phyloP scores from a whole-genome alignment of 164 flowering plant species.

The Kingdonia uniflora region DNA sequence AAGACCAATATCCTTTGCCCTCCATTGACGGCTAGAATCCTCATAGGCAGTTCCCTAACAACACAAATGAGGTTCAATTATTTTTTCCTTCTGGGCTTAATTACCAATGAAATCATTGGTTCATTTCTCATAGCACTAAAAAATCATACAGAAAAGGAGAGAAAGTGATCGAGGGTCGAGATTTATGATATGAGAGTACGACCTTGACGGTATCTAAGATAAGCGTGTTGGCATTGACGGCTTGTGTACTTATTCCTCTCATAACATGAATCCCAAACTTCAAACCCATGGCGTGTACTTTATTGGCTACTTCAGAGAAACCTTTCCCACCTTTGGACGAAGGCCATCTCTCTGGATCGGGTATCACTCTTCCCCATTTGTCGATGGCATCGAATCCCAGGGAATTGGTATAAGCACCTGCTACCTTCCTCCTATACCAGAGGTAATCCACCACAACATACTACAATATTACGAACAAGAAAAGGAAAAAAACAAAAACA shows the following conservation, averaged over 20 bases:
- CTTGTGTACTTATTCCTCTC: conserved; percentile 92
- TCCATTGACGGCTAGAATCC: conserved; percentile 59
- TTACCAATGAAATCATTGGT: too few relatives aligned
- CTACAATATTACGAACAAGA: too few relatives aligned
- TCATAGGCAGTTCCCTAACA: conserved; percentile 50
- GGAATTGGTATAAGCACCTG: conserved; percentile 55
- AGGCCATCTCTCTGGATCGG: conserved; percentile 90
- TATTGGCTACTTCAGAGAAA: conserved; percentile 61
- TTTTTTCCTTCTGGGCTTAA: too few relatives aligned
- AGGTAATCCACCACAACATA: conserved; percentile 94
- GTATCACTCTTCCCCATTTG: conserved; percentile 86
- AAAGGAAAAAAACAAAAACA: not conserved
- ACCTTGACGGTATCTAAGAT: conserved; percentile 62
- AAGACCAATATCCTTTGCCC: conserved; percentile 64
- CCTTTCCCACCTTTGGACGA: conserved; percentile 74
- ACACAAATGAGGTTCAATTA: conserved; percentile 1
- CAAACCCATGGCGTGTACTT: conserved; percentile 77
- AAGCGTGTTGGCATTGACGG: conserved; percentile 72
- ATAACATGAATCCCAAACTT: conserved; percentile 96
- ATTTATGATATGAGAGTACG: too few relatives aligned
- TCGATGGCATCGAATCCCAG: conserved; percentile 85
- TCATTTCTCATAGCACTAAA: too few relatives aligned
- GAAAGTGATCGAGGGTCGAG: too few relatives aligned
- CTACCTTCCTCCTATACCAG: conserved; percentile 75
- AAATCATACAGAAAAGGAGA: too few relatives aligned